Conservation (phyloP, 306 rosid species). For the Quercus cerris region DNA sequence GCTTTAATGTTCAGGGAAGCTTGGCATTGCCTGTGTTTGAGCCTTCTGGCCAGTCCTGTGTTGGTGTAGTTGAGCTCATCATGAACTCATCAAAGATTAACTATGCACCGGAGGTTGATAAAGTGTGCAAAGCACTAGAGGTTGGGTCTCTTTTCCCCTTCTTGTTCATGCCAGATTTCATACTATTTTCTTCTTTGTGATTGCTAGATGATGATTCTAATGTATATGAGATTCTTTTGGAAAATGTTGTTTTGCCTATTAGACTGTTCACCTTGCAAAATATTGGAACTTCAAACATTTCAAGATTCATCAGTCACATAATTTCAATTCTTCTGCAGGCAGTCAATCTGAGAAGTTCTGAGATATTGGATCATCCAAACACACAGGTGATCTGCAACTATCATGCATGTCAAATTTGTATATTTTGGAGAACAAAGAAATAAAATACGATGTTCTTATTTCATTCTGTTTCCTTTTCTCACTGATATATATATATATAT, state of each 20-base stretch:
- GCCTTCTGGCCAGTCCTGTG: slow-evolving; percentile 62
- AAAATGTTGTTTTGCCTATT: neutral
- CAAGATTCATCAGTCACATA: slow-evolving; percentile 32
- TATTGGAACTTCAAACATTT: neutral
- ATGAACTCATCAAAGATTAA: slow-evolving; percentile 76
- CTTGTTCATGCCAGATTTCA: slow-evolving; percentile 1
- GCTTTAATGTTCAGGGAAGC: slow-evolving; percentile 78
- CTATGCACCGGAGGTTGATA: slow-evolving; percentile 85
- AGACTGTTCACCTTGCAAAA: slow-evolving; percentile 11
- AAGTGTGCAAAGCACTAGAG: slow-evolving; percentile 93
- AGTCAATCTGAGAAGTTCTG: slow-evolving; percentile 72
- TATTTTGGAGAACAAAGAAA: slow-evolving; percentile 17
- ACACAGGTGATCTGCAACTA: slow-evolving; percentile 53
- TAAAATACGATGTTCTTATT: slow-evolving; percentile 23
- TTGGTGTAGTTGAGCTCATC: slow-evolving; percentile 82
- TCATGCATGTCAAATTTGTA: slow-evolving; percentile 21
- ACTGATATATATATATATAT: slow-evolving; percentile 42
- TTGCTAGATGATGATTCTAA: neutral
- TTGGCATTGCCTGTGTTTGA: slow-evolving; percentile 88
- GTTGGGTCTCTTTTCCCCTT: slow-evolving; percentile 44
- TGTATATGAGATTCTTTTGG: neutral
- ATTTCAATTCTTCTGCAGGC: slow-evolving; percentile 62
- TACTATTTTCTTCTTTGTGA: slow-evolving; percentile 13
- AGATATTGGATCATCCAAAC: slow-evolving; percentile 60
- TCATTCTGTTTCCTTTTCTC: slow-evolving; percentile 54